These are phyloP conservation scores for Coelastrella sp. DNA, from an alignment of 139 green algal species.

Conservation along the genomic window DNA sequence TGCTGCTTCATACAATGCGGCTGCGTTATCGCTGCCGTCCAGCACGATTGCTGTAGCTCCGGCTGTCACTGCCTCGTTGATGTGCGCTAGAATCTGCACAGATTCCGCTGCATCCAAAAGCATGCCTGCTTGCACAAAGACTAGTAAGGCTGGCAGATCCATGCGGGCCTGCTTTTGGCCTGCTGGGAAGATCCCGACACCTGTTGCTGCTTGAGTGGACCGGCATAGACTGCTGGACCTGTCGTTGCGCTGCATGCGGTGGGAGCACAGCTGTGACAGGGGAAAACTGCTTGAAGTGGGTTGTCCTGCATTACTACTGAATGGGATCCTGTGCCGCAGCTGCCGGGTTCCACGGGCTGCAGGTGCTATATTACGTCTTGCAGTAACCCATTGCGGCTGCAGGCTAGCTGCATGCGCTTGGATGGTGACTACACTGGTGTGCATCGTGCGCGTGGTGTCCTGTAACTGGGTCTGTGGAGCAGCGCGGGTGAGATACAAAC, in stretches of 20 bases:
- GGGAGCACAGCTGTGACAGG: background rate
- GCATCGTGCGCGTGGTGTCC: background rate
- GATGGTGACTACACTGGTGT: background rate
- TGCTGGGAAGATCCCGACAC: conserved; percentile 69
- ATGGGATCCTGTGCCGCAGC: background rate
- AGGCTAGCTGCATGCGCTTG: background rate
- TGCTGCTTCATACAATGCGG: conserved; percentile 87
- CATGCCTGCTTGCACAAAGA: conserved; percentile 63
- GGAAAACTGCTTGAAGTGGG: background rate
- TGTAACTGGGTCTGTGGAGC: too few relatives aligned
- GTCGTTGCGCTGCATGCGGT: background rate
- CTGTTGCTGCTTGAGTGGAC: conserved; percentile 1
- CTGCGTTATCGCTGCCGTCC: conserved; percentile 22
- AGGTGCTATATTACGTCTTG: background rate
- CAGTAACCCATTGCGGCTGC: background rate
- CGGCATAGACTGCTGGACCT: background rate
- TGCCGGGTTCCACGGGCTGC: too few relatives aligned
- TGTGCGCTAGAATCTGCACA: conserved; percentile 22
- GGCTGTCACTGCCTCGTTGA: conserved; percentile 66
- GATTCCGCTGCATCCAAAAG: conserved; percentile 42
- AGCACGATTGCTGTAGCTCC: conserved; percentile 81
- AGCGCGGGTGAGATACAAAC: too few relatives aligned
- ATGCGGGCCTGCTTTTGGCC: conserved; percentile 77
- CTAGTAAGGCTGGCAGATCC: conserved; percentile 77
- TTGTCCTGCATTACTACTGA: background rate